Evolutionary conservation across 768 basidiomycete species (phyloP).

Genomic region (Gyrodon lividus): DNA sequence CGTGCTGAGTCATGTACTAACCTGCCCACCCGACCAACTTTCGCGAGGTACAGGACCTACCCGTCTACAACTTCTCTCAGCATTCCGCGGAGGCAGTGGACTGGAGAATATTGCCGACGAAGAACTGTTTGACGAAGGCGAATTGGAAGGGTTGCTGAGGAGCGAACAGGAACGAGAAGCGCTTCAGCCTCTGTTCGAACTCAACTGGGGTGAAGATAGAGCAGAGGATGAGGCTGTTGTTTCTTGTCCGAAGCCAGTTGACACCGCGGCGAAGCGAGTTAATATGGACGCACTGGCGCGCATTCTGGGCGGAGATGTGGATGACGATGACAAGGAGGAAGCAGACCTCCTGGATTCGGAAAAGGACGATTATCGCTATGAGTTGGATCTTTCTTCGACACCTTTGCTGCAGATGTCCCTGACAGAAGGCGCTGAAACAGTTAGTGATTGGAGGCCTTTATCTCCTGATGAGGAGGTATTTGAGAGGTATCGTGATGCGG

Average conservation of each 20-base stretch:
- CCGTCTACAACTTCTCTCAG: constrained; percentile 63
- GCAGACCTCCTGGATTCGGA: constrained; percentile 22
- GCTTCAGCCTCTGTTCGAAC: constrained; percentile 36
- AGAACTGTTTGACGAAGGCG: constrained; percentile 68
- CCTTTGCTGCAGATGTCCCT: constrained; percentile 6
- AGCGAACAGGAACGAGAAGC: constrained; percentile 48
- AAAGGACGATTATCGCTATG: constrained; percentile 14
- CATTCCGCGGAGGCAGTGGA: constrained; percentile 55
- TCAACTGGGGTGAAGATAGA: constrained; percentile 36
- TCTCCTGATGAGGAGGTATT: constrained; percentile 31
- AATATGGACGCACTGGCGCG: constrained; percentile 56
- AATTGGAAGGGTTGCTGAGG: constrained; percentile 62
- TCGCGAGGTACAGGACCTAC: constrained; percentile 42
- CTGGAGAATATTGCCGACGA: constrained; percentile 58
- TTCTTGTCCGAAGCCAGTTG: background rate
- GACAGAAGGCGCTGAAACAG: constrained; percentile 33
- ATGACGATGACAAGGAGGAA: constrained; percentile 24
- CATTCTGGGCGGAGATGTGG: constrained; percentile 41
- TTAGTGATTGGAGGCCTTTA: constrained; percentile 47
- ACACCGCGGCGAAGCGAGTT: constrained; percentile 35
- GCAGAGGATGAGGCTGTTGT: constrained; percentile 23
- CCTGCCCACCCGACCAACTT: constrained; percentile 36
- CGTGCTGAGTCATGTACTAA: constrained; percentile 55
- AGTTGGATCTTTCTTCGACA: constrained; percentile 13
- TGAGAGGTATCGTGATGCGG: constrained; percentile 12